Conservation (phyloP, 192 early-diverging fungal genomes). For the Backusella luteola region DNA sequence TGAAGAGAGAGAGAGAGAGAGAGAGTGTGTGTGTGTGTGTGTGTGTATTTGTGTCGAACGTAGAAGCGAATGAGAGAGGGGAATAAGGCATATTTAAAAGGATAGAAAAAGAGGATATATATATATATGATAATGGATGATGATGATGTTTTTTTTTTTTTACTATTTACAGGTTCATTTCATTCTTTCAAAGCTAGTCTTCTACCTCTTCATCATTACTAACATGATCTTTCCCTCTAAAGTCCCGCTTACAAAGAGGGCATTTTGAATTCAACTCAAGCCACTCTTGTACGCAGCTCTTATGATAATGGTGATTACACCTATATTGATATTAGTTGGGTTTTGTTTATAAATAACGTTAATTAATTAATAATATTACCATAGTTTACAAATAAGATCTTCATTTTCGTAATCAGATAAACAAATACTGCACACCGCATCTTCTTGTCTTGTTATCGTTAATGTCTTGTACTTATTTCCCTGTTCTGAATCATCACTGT, state of each 20-base stretch:
- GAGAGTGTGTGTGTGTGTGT: no score
- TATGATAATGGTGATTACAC: slow-evolving; percentile 78
- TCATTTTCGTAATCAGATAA: slow-evolving; percentile 73
- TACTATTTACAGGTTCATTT: background rate
- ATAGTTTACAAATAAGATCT: slow-evolving; percentile 69
- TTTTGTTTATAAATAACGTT: background rate
- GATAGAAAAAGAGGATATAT: background rate
- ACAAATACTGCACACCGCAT: slow-evolving; percentile 72
- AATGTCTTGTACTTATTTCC: background rate
- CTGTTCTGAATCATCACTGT: background rate
- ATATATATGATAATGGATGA: background rate
- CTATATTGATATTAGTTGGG: slow-evolving; percentile 9
- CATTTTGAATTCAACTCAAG: slow-evolving; percentile 71
- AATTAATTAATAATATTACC: slow-evolving; percentile 32
- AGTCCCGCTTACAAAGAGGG: slow-evolving; percentile 69
- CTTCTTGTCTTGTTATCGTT: slow-evolving; percentile 3
- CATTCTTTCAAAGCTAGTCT: background rate
- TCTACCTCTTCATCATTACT: background rate
- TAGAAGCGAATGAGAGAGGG: background rate
- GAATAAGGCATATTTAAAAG: background rate
- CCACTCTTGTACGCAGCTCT: slow-evolving; percentile 82
- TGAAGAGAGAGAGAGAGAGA: background rate
- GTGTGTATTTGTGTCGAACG: background rate
- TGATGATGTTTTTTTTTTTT: background rate
- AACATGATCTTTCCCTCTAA: slow-evolving; percentile 37